A percentile compares a stretch with the other conserved stretches of the same genome.
Conservation (phyloP, 176 grass and related monocot species). For the Dendrocalamus sinicus region DNA sequence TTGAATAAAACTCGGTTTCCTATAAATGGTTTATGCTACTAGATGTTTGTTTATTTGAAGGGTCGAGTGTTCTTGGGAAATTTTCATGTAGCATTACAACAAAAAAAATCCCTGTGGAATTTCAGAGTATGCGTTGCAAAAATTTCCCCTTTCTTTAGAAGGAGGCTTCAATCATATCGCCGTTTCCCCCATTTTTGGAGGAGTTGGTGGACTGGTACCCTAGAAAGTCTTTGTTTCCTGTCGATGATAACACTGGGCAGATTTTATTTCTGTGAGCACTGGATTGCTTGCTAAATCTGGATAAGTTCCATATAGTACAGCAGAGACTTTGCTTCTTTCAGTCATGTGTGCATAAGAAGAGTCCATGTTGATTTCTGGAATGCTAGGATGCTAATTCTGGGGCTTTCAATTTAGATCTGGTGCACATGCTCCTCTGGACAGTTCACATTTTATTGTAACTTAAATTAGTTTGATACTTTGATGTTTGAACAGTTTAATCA, state of each 20-base stretch:
- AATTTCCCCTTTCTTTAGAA: no score
- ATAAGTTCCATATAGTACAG: not conserved
- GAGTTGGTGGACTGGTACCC: no score
- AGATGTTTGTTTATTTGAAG: conserved; percentile 11
- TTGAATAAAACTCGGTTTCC: no score
- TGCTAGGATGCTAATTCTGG: conserved; percentile 4
- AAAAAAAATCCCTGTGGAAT: not conserved
- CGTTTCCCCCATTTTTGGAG: no score
- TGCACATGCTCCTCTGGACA: conserved; percentile 7
- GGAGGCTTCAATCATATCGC: no score
- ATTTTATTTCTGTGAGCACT: conserved; percentile 11
- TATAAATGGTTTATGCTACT: no score
- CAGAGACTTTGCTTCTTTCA: conserved; percentile 21
- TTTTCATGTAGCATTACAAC: not conserved
- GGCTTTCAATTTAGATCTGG: conserved; percentile 22
- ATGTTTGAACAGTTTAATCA: not conserved
- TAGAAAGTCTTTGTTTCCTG: not conserved
- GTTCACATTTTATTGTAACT: not conserved
- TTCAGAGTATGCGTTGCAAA: no score
- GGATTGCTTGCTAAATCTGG: conserved; percentile 40
- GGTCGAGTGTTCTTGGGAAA: not conserved
- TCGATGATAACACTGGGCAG: not conserved
- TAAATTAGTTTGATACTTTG: conserved; percentile 3
- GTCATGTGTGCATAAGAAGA: not conserved
- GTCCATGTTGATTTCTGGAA: not conserved